Evolutionary conservation across 202 grass and related monocot genomes (phyloP).

Genomic region (Hordeum pubiflorum): DNA sequence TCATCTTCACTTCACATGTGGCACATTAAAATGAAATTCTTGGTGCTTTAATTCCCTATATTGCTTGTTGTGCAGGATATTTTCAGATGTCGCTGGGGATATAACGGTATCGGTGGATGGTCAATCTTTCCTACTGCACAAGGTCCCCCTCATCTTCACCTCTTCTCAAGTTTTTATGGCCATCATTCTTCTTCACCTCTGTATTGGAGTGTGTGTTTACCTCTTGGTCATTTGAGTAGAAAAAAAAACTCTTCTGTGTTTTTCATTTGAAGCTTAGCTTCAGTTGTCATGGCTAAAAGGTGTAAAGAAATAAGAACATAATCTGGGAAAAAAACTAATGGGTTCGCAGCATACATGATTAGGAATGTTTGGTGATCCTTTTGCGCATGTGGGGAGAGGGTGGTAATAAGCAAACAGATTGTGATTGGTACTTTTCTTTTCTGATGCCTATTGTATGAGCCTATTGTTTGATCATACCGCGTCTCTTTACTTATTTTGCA

Average conservation of each 20-base stretch:
- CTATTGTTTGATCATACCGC: not conserved
- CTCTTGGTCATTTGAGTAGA: not conserved
- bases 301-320: not conserved
- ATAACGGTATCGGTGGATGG: constrained; percentile 66
- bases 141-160: constrained; percentile 38
- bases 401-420: too few relatives aligned
- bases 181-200: not conserved
- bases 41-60: not conserved
- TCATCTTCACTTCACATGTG: not conserved
- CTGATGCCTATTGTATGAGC: not conserved
- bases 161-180: not conserved
- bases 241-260: too few relatives aligned
- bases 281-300: not conserved
- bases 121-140: constrained; percentile 86
- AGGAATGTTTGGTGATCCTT: too few relatives aligned
- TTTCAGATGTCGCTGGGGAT: constrained; percentile 92
- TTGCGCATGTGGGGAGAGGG: too few relatives aligned
- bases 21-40: not conserved
- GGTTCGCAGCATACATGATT: too few relatives aligned
- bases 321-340: not conserved
- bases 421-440: not conserved
- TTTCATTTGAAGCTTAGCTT: not conserved
- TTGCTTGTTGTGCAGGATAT: constrained; percentile 59
- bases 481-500: constrained; percentile 26
- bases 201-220: not conserved